Conservation (phyloP, 1,284 basidiomycete genomes). For the Golubevia pallescens region DNA sequence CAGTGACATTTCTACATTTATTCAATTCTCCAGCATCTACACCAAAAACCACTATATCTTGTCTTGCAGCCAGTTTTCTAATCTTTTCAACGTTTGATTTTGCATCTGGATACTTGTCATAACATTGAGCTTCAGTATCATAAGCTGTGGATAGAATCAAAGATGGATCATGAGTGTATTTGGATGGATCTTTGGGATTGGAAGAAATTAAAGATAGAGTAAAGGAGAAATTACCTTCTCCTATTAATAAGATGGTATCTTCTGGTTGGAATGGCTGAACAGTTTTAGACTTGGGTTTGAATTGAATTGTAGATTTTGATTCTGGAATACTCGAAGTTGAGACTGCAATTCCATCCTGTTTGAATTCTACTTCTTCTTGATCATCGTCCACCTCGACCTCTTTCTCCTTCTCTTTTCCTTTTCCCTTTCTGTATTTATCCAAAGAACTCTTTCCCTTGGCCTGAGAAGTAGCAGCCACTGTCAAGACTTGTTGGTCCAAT, state of each 20-base stretch:
- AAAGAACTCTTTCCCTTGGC: neutral
- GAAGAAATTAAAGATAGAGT: constrained; percentile 38
- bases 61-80: constrained; percentile 26
- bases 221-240: constrained; percentile 60
- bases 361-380: constrained; percentile 12
- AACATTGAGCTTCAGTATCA: constrained; percentile 47
- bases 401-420: neutral
- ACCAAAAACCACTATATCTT: constrained; percentile 42
- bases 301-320: constrained; percentile 4
- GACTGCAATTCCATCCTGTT: constrained; percentile 15
- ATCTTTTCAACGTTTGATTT: constrained; percentile 36
- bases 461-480: neutral
- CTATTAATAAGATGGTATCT: constrained; percentile 55
- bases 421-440: neutral
- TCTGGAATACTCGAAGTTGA: neutral
- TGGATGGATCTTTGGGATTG: constrained; percentile 12
- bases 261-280: constrained; percentile 37
- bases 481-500: constrained; percentile 1
- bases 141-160: constrained; percentile 49
- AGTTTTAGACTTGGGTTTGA: neutral
- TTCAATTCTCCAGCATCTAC: constrained; percentile 55
- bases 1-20: constrained; percentile 34
- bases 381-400: constrained; percentile 7
- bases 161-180: constrained; percentile 33
- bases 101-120: constrained; percentile 55